Base-by-base conservation (phyloP, 1,284 basidiomycete genomes). In the Puccinia novopanici region DNA sequence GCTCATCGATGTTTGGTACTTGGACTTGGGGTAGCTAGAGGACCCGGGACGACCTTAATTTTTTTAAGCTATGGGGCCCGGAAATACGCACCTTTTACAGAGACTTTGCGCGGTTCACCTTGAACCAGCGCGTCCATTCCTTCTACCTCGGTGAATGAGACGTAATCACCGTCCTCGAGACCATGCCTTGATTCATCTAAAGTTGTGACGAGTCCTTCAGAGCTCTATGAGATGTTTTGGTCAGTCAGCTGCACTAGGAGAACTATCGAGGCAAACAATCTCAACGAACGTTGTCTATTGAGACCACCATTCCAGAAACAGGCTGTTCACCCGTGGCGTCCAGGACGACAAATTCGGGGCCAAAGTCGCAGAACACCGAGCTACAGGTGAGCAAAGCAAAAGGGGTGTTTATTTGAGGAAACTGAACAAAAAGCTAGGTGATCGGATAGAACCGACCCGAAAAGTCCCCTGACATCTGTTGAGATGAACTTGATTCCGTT, bases 131-230 rank as follows among this genome's bases (percentile, higher is more conserved):
- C 92, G 40, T 90, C 89, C 94, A 98, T 97, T 42, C 97, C 97
- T 87, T 97, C 92, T 63, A 99, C 90, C 88, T 99, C 97, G n/a
- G 91, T 89, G 88, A 99, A 99, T 4, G 95, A 95, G 30, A 99
- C 96, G 84, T 92, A 98, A 86, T 99, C 94, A 34, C 97, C 97
- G 86, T 99, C 97, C 87, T 98, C 94, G 22, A 99, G 90, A 42
- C 97, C 97, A 86, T 99, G 97, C 81, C 97, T 90, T 6, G 96
- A 93, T 88, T 99, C 97, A 84, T 99, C 97, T 81, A 98, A 88
- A 85, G 95, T 98, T 13, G 97, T 98, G 6, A 99, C 97, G 22
- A 99, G 87, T 27, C 92, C 95, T 75, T 98, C 94, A 50, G 89
- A 88, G 83, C 92, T 84, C 82, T 83, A 81, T 37, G n/a, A 27